Evolutionary conservation across 2,329 filamentous ascomycete species (phyloP).

Genomic region (Verticillium klebahnii): DNA sequence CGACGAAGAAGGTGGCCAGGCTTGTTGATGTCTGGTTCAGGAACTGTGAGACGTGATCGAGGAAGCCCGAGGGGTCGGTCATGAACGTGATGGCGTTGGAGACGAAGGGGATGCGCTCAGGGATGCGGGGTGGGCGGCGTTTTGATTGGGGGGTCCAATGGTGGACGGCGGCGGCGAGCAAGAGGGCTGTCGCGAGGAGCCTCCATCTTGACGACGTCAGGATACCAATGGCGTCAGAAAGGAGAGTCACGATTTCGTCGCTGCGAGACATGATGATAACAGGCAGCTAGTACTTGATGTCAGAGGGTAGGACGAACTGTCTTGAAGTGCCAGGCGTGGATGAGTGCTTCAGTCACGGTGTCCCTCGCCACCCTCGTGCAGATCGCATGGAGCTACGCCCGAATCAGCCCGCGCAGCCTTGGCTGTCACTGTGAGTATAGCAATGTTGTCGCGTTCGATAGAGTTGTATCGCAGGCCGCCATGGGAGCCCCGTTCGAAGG

Average conservation of each 20-base stretch:
- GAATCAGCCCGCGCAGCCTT: not conserved
- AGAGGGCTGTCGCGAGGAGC: not conserved
- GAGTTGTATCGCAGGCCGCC: no score
- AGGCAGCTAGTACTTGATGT: no score
- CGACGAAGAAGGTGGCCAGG: slow-evolving; percentile 10
- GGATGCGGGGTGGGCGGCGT: not conserved
- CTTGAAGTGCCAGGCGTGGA: no score
- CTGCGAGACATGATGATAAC: no score
- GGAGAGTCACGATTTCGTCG: no score
- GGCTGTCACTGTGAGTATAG: no score
- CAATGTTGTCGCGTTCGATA: not conserved
- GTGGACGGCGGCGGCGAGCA: not conserved
- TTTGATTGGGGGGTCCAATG: not conserved
- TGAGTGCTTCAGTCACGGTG: no score
- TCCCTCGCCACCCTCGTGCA: not conserved
- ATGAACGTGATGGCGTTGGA: slow-evolving; percentile 14
- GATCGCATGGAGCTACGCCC: not conserved
- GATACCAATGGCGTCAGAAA: no score
- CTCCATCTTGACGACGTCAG: not conserved
- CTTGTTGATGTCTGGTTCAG: not conserved
- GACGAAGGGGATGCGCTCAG: slow-evolving; percentile 13
- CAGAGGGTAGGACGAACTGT: no score
- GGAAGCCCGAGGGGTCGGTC: slow-evolving; percentile 7
- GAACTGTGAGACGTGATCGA: slow-evolving; percentile 8
- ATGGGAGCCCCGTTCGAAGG: no score